Conservation (phyloP, 805 yeast species). For the Sugiyamaella boreocaroliniensis region DNA sequence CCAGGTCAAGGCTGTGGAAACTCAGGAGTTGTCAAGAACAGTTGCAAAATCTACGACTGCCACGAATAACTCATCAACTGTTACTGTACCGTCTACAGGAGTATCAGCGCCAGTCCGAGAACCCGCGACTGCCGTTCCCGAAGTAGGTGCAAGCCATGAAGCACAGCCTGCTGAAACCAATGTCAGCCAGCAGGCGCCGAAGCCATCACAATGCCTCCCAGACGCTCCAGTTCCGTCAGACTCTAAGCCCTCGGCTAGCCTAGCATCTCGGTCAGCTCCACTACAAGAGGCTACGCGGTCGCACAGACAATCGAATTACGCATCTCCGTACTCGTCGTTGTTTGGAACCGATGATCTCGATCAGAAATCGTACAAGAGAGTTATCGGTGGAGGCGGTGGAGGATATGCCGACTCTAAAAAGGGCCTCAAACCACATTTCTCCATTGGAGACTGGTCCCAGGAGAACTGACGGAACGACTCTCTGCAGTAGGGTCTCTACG, state of each 20-base stretch:
- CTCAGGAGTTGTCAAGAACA: not conserved
- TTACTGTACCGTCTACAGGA: not conserved
- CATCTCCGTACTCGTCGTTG: not conserved
- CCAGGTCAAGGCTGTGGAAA: conserved; percentile 11
- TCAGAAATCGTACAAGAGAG: conserved; percentile 2
- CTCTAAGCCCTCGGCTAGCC: not conserved
- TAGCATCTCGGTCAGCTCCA: not conserved
- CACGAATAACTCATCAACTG: too few species aligned
- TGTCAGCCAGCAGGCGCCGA: too few species aligned
- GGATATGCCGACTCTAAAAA: conserved; percentile 7
- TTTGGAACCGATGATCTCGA: conserved; percentile 10
- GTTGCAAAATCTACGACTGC: too few species aligned
- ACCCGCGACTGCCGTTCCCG: not conserved
- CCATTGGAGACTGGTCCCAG: conserved; percentile 1
- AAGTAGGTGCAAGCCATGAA: too few species aligned
- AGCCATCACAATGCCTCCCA: too few species aligned
- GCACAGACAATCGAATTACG: not conserved
- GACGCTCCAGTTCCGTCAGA: not conserved
- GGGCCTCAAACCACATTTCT: conserved; percentile 7
- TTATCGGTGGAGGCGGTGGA: conserved; percentile 15
- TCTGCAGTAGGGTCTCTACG: not conserved
- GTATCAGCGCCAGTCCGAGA: not conserved
- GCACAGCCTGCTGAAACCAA: too few species aligned
- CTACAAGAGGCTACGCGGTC: not conserved
- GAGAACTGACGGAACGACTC: not conserved